These are phyloP conservation scores for Harrya chromipes DNA, from an alignment of 768 basidiomycete species.

Conservation along the genomic window DNA sequence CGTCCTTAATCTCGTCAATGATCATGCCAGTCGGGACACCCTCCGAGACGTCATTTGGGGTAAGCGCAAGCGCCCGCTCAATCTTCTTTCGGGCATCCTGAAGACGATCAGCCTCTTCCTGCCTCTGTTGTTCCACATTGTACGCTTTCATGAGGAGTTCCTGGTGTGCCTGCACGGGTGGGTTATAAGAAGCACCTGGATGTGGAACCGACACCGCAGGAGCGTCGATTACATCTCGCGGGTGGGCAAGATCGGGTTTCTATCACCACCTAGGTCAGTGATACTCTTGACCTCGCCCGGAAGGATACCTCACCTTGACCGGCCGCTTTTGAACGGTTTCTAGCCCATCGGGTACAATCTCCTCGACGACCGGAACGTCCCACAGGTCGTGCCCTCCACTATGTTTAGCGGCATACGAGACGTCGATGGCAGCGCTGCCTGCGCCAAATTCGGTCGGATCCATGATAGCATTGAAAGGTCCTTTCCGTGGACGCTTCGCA, in stretches of 20 bases:
- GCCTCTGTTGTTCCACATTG: conserved; percentile 57
- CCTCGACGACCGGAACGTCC: conserved; percentile 36
- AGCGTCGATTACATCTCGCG: conserved; percentile 52
- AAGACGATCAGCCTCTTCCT: conserved; percentile 52
- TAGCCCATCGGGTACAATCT: conserved; percentile 41
- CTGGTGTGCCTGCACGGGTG: conserved; percentile 67
- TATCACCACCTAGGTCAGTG: conserved; percentile 21
- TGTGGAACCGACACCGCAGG: conserved; percentile 72
- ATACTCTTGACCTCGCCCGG: too few relatives aligned
- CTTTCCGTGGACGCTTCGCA: conserved; percentile 66
- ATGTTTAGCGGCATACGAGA: conserved; percentile 65
- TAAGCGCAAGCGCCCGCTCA: conserved; percentile 41
- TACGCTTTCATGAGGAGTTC: conserved; percentile 68
- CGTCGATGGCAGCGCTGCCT: conserved; percentile 61
- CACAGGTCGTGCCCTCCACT: conserved; percentile 70
- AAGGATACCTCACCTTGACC: conserved; percentile 47
- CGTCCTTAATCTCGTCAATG: conserved; percentile 45
- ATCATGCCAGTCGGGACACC: conserved; percentile 64
- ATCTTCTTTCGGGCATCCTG: conserved; percentile 55
- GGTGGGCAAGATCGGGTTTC: conserved; percentile 48
- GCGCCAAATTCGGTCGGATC: conserved; percentile 65
- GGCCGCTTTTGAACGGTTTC: conserved; percentile 37
- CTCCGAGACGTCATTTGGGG: conserved; percentile 29
- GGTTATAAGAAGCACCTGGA: conserved; percentile 88
- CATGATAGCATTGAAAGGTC: conserved; percentile 68